phyloP scores from a whole-genome alignment of 352 stramenopile genomes.

The Globisporangium middletonii region DNA sequence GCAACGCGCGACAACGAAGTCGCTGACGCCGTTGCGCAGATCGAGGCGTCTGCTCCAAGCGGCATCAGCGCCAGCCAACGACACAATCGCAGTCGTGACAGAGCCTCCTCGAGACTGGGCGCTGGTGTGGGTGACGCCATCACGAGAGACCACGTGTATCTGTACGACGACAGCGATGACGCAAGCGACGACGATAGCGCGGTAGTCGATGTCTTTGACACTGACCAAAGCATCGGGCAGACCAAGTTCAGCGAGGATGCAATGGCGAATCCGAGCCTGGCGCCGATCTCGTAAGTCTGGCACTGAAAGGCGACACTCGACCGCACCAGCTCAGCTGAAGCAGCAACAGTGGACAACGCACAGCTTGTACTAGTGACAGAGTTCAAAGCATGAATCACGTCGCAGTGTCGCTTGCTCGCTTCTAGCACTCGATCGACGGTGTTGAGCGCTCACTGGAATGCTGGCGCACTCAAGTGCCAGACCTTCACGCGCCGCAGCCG shows the following conservation, averaged over 20 bases:
- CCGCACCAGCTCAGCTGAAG: too few species aligned
- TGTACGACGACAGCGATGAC: not conserved
- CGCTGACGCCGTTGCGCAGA: not conserved
- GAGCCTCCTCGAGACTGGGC: not conserved
- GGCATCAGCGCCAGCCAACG: not conserved
- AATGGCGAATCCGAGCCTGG: not conserved
- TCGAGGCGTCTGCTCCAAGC: not conserved
- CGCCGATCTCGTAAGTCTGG: too few species aligned
- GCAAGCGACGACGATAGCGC: not conserved
- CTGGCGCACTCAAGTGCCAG: too few species aligned
- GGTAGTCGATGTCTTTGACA: not conserved
- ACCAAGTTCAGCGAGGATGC: not conserved
- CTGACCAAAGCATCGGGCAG: not conserved
- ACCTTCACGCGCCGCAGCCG: too few species aligned
- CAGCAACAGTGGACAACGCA: too few species aligned
- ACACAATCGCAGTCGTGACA: not conserved
- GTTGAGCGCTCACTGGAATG: too few species aligned
- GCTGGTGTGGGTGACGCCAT: not conserved
- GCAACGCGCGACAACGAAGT: not conserved
- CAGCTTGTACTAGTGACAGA: too few species aligned
- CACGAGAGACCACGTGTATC: too few species aligned
- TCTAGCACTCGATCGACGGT: too few species aligned
- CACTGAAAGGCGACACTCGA: too few species aligned
- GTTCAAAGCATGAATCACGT: too few species aligned
- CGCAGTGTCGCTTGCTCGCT: too few species aligned